Evolutionary conservation across 192 early-diverging fungal species (phyloP).

Genomic region (Chytriomyces hyalinus): DNA sequence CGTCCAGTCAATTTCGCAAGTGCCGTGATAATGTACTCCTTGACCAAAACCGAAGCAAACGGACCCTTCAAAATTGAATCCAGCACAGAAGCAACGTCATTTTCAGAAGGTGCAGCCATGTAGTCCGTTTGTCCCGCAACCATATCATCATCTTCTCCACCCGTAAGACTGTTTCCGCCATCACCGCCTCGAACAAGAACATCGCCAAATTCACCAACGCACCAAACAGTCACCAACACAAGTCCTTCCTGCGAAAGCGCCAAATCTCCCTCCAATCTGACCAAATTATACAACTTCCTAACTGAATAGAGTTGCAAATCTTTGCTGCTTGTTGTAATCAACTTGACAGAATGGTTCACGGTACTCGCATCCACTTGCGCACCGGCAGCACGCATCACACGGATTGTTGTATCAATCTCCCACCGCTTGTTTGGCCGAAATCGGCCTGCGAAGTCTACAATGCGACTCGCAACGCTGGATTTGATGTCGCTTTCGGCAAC

Average conservation of each 20-base stretch:
- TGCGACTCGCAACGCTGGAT: conserved; percentile 87
- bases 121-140: conserved; percentile 39
- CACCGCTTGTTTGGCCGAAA: conserved; percentile 95
- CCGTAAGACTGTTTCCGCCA: conserved; percentile 10
- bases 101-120: conserved; percentile 56
- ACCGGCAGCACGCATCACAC: conserved; percentile 75
- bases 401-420: conserved; percentile 94
- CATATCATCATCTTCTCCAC: conserved; percentile 71
- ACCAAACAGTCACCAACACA: conserved; percentile 88
- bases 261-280: conserved; percentile 73
- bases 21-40: conserved; percentile 84
- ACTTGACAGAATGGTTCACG: conserved; percentile 81
- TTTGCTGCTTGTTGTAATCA: conserved; percentile 76
- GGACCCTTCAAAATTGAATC: conserved; percentile 79
- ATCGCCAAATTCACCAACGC: conserved; percentile 97
- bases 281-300: conserved; percentile 83
- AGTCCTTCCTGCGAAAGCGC: conserved; percentile 80
- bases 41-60: conserved; percentile 76
- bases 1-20: conserved; percentile 88
- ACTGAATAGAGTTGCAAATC: conserved; percentile 88
- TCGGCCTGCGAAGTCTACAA: conserved; percentile 89
- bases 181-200: conserved; percentile 62
- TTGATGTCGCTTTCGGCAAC: conserved; percentile 88
- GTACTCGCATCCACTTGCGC: conserved; percentile 57
- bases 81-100: conserved; percentile 76